Base-by-base conservation (phyloP, 2,329 filamentous ascomycete species). In the Leptographium flavum region DNA sequence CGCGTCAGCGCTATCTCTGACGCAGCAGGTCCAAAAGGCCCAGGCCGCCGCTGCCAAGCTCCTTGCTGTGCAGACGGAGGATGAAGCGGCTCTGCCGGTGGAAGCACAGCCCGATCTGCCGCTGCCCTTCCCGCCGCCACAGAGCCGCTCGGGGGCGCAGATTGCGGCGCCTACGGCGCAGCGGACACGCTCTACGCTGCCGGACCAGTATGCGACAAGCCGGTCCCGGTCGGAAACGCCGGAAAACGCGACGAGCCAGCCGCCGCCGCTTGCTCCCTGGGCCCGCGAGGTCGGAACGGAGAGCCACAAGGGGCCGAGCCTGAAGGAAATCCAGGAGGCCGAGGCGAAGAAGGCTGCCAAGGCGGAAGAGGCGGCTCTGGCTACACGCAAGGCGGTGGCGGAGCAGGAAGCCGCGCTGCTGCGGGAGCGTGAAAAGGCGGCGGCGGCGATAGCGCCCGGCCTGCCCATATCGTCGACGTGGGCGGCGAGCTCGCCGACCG, bases 261-360 rank as follows among this genome's bases (percentile, higher is more conserved):
- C 74, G 2, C 76, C 87, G 4, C 86, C 90, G 0, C 67, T 95
- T 53, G 92, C 92, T 1, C 92, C 92, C 0, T 98, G 92, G 92
- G 92, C 92, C 5, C 92, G 92, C 60, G 87, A 96, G 52, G 74
- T 75, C 3, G 81, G 83, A 41, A 65, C 70, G 5, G 72, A 78
- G 49, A 66, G 73, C 22, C 78, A 85, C 35, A 93, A 85, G 62
- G 88, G 87, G 0, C 92, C 90, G 2, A 95, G 88, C 49, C 68
- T 98, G 50, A 94, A 87, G 65, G 88, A 98, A 58, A 98, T 98
- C 22, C 92, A 98, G 61, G 90, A 94, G 61, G 82, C 86, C 5
- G 92, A 98, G 61, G 90, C 90, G 31, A 86, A 83, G 57, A 93
- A 92, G 60, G 88, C 88, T 11, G 90, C 90, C 43, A 85, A 93